Percentiles rank a stretch among this genome's conserved stretches.
Conservation (phyloP, 2,329 filamentous ascomycete genomes). For the Trichoderma endophyticum region DNA sequence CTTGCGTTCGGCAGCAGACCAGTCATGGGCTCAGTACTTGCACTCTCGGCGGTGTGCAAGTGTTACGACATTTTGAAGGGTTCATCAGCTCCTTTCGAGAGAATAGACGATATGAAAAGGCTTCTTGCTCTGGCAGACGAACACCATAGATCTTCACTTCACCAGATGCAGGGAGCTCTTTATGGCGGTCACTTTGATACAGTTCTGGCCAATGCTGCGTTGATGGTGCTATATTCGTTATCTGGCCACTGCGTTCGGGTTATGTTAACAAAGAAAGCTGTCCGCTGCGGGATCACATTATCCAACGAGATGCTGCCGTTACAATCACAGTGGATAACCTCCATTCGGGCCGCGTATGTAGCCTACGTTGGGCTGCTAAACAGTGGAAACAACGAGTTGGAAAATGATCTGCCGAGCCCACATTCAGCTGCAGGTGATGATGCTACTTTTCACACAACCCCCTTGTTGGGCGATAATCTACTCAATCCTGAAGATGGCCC, state of each 20-base stretch:
- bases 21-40: constrained; percentile 6
- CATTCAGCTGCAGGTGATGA: not conserved
- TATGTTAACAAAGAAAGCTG: not conserved
- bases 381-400: not conserved
- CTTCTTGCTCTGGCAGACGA: not conserved
- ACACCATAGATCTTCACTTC: not conserved
- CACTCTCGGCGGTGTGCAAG: constrained; percentile 6
- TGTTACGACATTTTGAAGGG: constrained; percentile 2
- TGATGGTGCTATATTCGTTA: constrained; percentile 12
- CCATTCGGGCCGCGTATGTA: constrained; percentile 3
- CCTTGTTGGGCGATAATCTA: not conserved
- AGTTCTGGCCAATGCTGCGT: not conserved
- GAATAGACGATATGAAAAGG: not conserved
- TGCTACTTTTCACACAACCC: not conserved
- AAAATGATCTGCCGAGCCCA: not conserved
- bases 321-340: constrained; percentile 15
- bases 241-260: not conserved
- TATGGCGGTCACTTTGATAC: not conserved
- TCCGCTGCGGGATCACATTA: not conserved
- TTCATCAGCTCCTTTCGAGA: not conserved
- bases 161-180: not conserved
- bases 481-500: not conserved
- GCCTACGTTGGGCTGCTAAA: constrained; percentile 3
- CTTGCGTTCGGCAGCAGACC: constrained; percentile 1
- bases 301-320: constrained; percentile 1